Evolutionary conservation across 371 early-diverging fungal species (phyloP).

Genomic region (Mortierella sp.): DNA sequence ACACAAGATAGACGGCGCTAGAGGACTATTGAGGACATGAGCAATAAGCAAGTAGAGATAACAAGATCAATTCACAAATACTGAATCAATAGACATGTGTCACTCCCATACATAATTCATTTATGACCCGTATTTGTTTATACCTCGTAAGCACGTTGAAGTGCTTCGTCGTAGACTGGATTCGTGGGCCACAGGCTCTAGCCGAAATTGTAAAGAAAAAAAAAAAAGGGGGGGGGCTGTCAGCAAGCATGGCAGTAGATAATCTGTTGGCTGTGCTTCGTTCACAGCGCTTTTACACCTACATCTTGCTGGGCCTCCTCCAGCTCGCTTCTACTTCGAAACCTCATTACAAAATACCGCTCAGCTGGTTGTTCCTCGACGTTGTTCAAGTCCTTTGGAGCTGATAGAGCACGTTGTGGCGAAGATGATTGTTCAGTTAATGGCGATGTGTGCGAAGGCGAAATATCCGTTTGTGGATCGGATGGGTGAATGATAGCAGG

Average conservation of each 20-base stretch:
- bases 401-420: background rate
- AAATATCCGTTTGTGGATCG: background rate
- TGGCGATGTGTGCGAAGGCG: background rate
- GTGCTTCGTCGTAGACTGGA: conserved; percentile 20
- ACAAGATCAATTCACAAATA: background rate
- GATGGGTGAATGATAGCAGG: too few species aligned
- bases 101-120: background rate
- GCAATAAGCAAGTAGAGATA: background rate
- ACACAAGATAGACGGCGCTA: conserved; percentile 13
- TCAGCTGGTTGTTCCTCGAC: background rate
- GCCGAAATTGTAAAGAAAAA: background rate
- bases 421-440: background rate
- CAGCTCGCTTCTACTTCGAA: conserved; percentile 12
- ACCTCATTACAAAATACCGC: conserved; percentile 26
- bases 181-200: conserved; percentile 38
- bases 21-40: conserved; percentile 7
- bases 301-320: conserved; percentile 16
- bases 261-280: too few species aligned
- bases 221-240: too few species aligned
- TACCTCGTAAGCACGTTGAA: conserved; percentile 27
- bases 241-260: background rate
- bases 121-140: background rate
- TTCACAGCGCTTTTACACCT: background rate
- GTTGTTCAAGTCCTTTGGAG: background rate
- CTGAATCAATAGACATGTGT: background rate